Conservation (phyloP, 1,139 yeast genomes). For the Pichia sp. region DNA sequence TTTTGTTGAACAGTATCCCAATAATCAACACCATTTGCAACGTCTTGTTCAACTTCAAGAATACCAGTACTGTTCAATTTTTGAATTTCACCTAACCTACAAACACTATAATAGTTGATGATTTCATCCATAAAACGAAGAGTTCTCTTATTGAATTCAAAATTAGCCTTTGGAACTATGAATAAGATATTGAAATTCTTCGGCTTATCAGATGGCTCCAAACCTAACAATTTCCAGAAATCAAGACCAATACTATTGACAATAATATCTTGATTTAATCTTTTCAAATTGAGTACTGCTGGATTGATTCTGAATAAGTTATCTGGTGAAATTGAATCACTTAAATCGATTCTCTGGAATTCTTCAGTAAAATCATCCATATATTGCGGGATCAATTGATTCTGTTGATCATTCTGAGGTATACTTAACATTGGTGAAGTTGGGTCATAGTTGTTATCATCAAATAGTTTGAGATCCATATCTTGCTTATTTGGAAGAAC, state of each 20-base stretch:
- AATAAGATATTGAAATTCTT: slow-evolving; percentile 57
- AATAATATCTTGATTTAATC: slow-evolving; percentile 33
- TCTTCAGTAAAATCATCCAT: slow-evolving; percentile 14
- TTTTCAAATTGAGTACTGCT: slow-evolving; percentile 34
- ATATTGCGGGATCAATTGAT: not conserved
- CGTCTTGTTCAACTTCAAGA: slow-evolving; percentile 22
- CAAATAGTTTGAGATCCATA: slow-evolving; percentile 16
- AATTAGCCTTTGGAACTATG: slow-evolving; percentile 34
- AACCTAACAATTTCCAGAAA: slow-evolving; percentile 56
- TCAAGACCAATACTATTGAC: slow-evolving; percentile 36
- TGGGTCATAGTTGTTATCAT: slow-evolving; percentile 32
- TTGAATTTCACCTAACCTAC: slow-evolving; percentile 44
- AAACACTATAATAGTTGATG: slow-evolving; percentile 43
- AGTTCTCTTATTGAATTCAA: slow-evolving; percentile 32
- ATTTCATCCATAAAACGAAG: slow-evolving; percentile 40
- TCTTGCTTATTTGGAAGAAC: slow-evolving; percentile 14
- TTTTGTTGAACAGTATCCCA: slow-evolving; percentile 33
- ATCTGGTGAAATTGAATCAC: slow-evolving; percentile 15
- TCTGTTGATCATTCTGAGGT: slow-evolving; percentile 14
- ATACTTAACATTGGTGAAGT: slow-evolving; percentile 28
- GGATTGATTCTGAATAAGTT: slow-evolving; percentile 34
- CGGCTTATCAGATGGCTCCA: slow-evolving; percentile 49
- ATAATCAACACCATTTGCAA: slow-evolving; percentile 41
- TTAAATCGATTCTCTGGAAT: slow-evolving; percentile 4
- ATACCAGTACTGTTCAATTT: slow-evolving; percentile 22